Evolutionary conservation across 1,139 yeast species (phyloP).

Genomic region (Pneumocystis murina): DNA sequence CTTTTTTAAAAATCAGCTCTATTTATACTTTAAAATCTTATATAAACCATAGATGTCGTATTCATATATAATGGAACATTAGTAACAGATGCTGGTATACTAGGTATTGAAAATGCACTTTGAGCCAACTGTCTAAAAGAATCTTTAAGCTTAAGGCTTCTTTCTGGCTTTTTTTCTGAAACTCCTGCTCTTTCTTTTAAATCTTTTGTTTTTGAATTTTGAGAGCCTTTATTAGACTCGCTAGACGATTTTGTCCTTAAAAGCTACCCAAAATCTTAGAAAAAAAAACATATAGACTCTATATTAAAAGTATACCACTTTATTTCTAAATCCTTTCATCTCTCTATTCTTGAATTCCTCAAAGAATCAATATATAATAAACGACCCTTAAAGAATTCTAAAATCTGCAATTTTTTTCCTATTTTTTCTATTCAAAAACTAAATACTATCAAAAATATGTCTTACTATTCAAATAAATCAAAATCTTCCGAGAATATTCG

Average conservation of each 20-base stretch:
- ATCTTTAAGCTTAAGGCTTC: neutral
- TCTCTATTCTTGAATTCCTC: neutral
- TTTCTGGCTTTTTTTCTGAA: neutral
- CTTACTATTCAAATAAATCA: neutral
- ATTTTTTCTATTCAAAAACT: neutral
- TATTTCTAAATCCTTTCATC: constrained; percentile 21
- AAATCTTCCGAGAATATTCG: neutral
- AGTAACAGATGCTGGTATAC: constrained; percentile 2
- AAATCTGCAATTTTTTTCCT: neutral
- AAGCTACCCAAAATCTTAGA: constrained; percentile 3
- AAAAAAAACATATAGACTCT: neutral
- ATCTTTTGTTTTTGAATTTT: constrained; percentile 1
- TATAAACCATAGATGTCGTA: constrained; percentile 9
- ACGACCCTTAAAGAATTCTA: neutral
- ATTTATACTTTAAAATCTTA: constrained; percentile 6
- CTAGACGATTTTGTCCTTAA: constrained; percentile 7
- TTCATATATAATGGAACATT: constrained; percentile 2
- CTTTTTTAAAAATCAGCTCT: neutral
- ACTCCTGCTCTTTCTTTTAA: neutral
- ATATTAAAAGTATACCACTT: constrained; percentile 15
- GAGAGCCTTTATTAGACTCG: neutral
- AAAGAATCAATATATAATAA: neutral
- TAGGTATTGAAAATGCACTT: constrained; percentile 1
- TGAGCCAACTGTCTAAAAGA: constrained; percentile 1
- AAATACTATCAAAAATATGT: neutral